These are phyloP conservation scores for Blastocystis sp. DNA, from an alignment of 352 stramenopile genomes.

Conservation along the genomic window DNA sequence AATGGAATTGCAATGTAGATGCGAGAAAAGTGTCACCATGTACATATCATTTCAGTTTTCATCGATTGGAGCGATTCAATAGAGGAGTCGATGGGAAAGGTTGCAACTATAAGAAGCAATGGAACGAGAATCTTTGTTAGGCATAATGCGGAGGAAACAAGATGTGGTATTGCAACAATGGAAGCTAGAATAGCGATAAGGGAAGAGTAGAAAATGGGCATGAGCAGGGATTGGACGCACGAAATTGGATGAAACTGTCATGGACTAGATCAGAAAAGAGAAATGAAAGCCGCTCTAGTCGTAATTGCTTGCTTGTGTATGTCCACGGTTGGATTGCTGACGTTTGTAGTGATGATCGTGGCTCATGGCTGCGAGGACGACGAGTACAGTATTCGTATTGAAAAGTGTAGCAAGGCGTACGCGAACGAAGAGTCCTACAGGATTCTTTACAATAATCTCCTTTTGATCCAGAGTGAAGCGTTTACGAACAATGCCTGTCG, in stretches of 20 bases:
- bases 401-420: slow-evolving; percentile 8
- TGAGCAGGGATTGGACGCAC: slow-evolving; percentile 7
- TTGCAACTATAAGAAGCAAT: too few species aligned
- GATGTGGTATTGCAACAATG: too few species aligned
- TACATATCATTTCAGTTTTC: too few species aligned
- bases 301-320: neutral
- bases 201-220: neutral
- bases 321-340: neutral
- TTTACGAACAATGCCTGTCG: slow-evolving; percentile 50
- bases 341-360: neutral
- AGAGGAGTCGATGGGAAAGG: too few species aligned
- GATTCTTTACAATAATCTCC: slow-evolving; percentile 33
- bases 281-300: neutral
- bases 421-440: slow-evolving; percentile 30
- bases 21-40: too few species aligned
- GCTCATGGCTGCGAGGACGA: neutral
- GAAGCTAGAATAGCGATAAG: too few species aligned
- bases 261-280: neutral
- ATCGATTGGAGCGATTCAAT: too few species aligned
- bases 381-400: slow-evolving; percentile 32
- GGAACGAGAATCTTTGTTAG: too few species aligned
- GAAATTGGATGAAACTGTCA: neutral
- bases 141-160: too few species aligned
- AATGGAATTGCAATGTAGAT: too few species aligned
- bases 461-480: slow-evolving; percentile 1